Conservation (phyloP, 345 rosid species). For the Eutrema japonicum region DNA sequence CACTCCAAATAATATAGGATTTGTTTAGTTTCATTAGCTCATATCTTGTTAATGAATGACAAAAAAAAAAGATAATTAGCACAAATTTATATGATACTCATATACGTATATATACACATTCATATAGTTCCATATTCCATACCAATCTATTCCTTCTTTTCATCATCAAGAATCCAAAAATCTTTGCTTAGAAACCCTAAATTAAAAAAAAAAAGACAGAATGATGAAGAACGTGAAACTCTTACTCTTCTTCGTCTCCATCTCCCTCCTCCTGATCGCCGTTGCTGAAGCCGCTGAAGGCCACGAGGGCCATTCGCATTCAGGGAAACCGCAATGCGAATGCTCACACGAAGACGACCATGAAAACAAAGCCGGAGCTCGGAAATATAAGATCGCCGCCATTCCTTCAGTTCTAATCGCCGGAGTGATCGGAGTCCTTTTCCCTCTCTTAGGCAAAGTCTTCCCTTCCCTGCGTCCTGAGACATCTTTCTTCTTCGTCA, state of each 20-base stretch:
- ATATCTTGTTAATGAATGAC: slow-evolving; percentile 4
- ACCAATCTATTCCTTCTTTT: neutral
- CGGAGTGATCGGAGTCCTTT: slow-evolving; percentile 38
- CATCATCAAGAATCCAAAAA: slow-evolving; percentile 15
- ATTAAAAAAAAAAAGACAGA: neutral
- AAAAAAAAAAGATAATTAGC: neutral
- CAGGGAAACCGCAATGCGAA: slow-evolving; percentile 28
- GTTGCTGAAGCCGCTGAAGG: slow-evolving; percentile 2
- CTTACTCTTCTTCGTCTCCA: slow-evolving; percentile 26
- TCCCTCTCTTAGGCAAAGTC: slow-evolving; percentile 42
- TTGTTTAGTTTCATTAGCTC: neutral
- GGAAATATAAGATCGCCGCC: slow-evolving; percentile 41
- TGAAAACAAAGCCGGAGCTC: slow-evolving; percentile 38
- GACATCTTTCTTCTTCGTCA: slow-evolving; percentile 46
- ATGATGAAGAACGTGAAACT: slow-evolving; percentile 30
- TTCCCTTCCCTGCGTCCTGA: slow-evolving; percentile 46
- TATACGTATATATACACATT: slow-evolving; percentile 16
- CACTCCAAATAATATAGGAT: too few species aligned
- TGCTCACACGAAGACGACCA: slow-evolving; percentile 42
- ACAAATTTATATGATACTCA: neutral
- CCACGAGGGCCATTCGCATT: slow-evolving; percentile 38
- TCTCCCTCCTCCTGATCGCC: slow-evolving; percentile 29
- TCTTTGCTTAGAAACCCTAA: slow-evolving; percentile 11
- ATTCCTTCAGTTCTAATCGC: slow-evolving; percentile 34
- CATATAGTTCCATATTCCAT: slow-evolving; percentile 18